Base-by-base conservation (phyloP, 257 asterid species). In the Vinca minor region DNA sequence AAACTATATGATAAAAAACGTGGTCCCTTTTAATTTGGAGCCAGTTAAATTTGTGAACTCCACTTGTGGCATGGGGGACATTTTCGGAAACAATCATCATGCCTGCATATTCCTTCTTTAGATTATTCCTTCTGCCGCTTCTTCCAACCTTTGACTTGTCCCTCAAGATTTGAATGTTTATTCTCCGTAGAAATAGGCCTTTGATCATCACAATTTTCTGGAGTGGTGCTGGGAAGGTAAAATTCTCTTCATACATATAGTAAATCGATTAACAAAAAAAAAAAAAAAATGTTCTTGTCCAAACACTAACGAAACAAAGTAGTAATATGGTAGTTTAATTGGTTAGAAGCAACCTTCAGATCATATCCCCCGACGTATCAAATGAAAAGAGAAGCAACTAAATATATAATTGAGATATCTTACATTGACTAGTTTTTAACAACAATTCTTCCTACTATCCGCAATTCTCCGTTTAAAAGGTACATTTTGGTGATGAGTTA, bases 41-140 rank as follows among this genome's bases (percentile, higher is more conserved):
- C 41, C 42, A 17, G 12, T 31, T 14, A 8, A 31, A 29, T 31
- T 32, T 56, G 42, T 56, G 42, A 55, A 29, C 39, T 7, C 39
- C 62, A 56, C 17, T 7, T 56, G 62, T 18, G 14, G 41, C 62
- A 31, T 56, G 62, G 62, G 62, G 62, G 1, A 56, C 62, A 56
- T 56, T 42, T 15, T 56, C 0, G 62, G 62, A 31, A 56, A 35
- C 25, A 31, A 56, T 56, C 42, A 56, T 56, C 18, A 17, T 31
- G 62, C 62, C 42, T 56, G 62, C 62, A 56, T n/a, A n/a, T 38
- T 54, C 58, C 11, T 50, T 18, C 57, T 50, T 50, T 17, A 50
- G 57, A 23, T 50, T 53, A 53, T 53, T 15, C 59, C 38, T 53
- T 28, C 55, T 20, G 1, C 21, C 9, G 1, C 21, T 54, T 3